Conservation (phyloP, 2,329 filamentous ascomycete genomes). For the Aspergillus sp. region DNA sequence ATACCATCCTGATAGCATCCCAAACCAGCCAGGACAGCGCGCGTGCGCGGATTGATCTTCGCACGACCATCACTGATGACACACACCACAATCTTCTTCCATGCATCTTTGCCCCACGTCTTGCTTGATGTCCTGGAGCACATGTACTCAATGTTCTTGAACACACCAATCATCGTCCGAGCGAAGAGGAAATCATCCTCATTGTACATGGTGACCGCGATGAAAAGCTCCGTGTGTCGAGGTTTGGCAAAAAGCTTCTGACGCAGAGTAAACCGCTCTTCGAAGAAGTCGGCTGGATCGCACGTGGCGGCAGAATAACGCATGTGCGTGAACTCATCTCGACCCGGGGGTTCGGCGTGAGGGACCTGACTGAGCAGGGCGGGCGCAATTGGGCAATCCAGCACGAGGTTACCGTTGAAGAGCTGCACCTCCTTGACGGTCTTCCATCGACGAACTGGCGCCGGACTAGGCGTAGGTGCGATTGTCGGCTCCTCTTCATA, state of each 20-base stretch:
- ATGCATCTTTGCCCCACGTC: conserved; percentile 97
- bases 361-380: conserved; percentile 82
- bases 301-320: conserved; percentile 93
- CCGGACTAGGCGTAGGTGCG: conserved; percentile 53
- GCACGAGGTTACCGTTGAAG: conserved; percentile 93
- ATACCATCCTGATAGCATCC: conserved; percentile 98
- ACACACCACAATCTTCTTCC: conserved; percentile 99
- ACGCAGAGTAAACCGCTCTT: conserved; percentile 85
- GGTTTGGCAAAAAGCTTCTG: conserved; percentile 92
- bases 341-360: conserved; percentile 75
- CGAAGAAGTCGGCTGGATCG: conserved; percentile 84
- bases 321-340: conserved; percentile 77
- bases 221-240: conserved; percentile 90
- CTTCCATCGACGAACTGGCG: conserved; percentile 84
- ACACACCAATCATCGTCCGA: conserved; percentile 91
- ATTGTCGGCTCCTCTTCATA: conserved; percentile 46
- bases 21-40: conserved; percentile 85
- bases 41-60: conserved; percentile 92
- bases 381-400: conserved; percentile 94
- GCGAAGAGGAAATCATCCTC: conserved; percentile 96
- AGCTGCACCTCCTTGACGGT: conserved; percentile 98
- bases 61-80: conserved; percentile 95
- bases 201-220: conserved; percentile 98
- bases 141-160: conserved; percentile 99
- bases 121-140: conserved; percentile 90